Evolutionary conservation across 768 basidiomycete species (phyloP).

Genomic region (Calvatia gigantea): DNA sequence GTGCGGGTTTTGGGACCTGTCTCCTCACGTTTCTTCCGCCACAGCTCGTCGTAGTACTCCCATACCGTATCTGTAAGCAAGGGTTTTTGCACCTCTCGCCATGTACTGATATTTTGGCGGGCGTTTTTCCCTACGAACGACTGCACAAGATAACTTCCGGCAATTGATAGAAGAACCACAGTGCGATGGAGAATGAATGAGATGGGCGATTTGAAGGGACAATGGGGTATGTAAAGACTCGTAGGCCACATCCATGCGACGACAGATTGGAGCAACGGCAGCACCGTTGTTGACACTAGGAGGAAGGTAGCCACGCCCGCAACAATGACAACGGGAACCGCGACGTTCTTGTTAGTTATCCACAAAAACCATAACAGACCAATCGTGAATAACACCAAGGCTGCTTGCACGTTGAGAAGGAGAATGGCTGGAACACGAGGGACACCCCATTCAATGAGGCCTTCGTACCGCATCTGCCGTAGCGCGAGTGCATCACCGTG

Average conservation of each 20-base stretch:
- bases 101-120: not conserved
- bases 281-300: conserved; percentile 19
- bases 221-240: conserved; percentile 14
- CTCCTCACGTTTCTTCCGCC: conserved; percentile 2
- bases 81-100: conserved; percentile 1
- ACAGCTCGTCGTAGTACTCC: conserved; percentile 5
- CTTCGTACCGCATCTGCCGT: conserved; percentile 27
- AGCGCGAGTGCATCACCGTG: conserved; percentile 14
- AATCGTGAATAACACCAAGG: conserved; percentile 27
- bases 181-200: conserved; percentile 20
- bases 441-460: conserved; percentile 25
- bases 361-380: conserved; percentile 27
- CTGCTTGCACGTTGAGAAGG: conserved; percentile 26
- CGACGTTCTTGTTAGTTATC: conserved; percentile 19
- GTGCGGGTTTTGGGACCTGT: not conserved
- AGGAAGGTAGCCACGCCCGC: conserved; percentile 19
- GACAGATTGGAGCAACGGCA: conserved; percentile 20
- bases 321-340: conserved; percentile 16
- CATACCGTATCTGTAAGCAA: conserved; percentile 2
- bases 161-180: conserved; percentile 2
- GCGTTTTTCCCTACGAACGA: not conserved
- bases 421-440: conserved; percentile 23
- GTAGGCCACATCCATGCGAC: conserved; percentile 5
- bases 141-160: not conserved
- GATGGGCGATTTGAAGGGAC: conserved; percentile 27